These are phyloP conservation scores for Raphanus sativus DNA, from an alignment of 345 rosid genomes.

Conservation along the genomic window DNA sequence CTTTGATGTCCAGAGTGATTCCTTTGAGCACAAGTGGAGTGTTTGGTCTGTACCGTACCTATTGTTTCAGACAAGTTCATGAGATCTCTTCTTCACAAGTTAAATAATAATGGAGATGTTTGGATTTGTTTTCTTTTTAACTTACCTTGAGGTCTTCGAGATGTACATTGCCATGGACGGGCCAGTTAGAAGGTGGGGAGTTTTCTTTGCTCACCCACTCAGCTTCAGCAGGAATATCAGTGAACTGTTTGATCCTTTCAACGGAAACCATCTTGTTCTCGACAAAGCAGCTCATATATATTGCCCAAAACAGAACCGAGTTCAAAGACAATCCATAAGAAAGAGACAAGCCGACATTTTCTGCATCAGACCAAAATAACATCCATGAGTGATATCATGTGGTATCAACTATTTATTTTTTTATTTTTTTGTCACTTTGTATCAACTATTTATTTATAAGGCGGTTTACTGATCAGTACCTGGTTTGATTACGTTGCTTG, in stretches of 20 bases:
- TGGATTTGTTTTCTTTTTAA: not conserved
- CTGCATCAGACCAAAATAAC: conserved; percentile 42
- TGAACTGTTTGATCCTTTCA: conserved; percentile 90
- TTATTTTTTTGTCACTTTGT: too few relatives aligned
- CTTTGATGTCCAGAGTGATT: conserved; percentile 64
- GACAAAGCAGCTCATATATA: conserved; percentile 81
- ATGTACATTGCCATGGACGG: conserved; percentile 65
- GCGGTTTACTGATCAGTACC: conserved; percentile 43
- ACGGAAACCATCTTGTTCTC: conserved; percentile 93
- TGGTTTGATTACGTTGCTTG: conserved; percentile 76
- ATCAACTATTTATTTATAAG: not conserved
- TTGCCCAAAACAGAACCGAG: conserved; percentile 69
- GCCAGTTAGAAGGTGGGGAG: conserved; percentile 77
- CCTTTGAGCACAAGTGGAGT: conserved; percentile 91
- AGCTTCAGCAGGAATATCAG: conserved; percentile 76
- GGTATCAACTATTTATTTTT: not conserved
- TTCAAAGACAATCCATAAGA: conserved; percentile 93
- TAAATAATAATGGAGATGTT: not conserved
- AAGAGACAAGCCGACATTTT: conserved; percentile 83
- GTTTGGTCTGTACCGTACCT: conserved; percentile 88
- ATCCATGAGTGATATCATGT: not conserved
- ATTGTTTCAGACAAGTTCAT: conserved; percentile 23
- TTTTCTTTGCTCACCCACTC: conserved; percentile 65
- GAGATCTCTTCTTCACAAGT: not conserved
- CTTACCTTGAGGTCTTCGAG: conserved; percentile 79